Evolutionary conservation across 2,329 filamentous ascomycete species (phyloP), one percentile per base, ranked within the genome.

Genomic region (Teratosphaeriaceae sp.): DNA sequence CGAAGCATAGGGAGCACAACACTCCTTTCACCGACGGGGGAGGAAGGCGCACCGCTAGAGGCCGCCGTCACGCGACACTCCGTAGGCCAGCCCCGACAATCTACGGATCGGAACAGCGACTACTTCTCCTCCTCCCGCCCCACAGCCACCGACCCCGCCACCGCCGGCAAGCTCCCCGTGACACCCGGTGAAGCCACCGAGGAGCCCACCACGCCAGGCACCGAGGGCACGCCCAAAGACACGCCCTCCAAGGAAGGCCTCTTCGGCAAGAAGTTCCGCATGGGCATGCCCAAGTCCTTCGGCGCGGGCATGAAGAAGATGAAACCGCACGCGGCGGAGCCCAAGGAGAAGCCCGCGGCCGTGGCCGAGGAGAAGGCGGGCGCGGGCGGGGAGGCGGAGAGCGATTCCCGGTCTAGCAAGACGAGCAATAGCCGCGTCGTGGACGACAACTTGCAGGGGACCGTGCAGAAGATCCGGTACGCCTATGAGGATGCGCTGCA

Each of bases 191-290:
- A 53, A 18, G 40, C 23, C 3, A 51, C 53, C 21, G 57, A 61
- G 63, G 40, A 68, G 65, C 24, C 66, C 7, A 58, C 59, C 1
- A 55, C 58, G 8, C 60, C 64, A 58, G 42, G 59, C 5, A 27
- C 48, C 73, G 84, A 63, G 69, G 80, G 57, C 46, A 77, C 79
- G 73, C 43, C 71, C 11, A 85, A 85, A 50, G 59, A 62, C 8
- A 61, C 59, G 3, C 53, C 59, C 2, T 57, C 56, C 11, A 61
- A 60, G 37, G 76, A 76, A 47, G 67, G 66, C 39, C 70, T 87
- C 5, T 94, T 94, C 61, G 80, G 84, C 33, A 92, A 89, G 68
- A 87, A 87, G 56, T 89, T 94, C 64, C 80, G 84, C 37, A 84
- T 86, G 78, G 76, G 73, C 47, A 61, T 86, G 78, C 76, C 73